Base-by-base conservation (phyloP, 2,329 filamentous ascomycete species). In the Amauroascus verrucosus region DNA sequence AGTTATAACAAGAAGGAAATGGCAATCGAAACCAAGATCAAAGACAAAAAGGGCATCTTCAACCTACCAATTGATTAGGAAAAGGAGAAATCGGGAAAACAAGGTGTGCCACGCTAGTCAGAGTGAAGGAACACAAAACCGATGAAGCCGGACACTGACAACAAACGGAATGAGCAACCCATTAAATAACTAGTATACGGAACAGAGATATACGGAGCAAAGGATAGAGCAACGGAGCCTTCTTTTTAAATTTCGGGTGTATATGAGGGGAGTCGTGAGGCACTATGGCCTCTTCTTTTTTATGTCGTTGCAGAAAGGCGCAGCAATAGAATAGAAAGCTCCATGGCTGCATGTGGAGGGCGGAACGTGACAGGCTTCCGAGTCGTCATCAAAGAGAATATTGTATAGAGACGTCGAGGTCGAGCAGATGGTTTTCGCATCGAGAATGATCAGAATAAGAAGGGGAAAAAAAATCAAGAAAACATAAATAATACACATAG, bases 401-500 rank as follows among this genome's bases (percentile, higher is more conserved):
- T 28, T 49, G 46, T 49, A 38, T 49, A 40, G 46, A 30, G 35
- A 32, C 24, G n/a, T 26, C 7, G 20, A n/a, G 46, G 26, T 47
- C 18, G n/a, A 48, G 18, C 5, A 1, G 13, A 18, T n/a, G 35
- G n/a, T 48, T 13, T 48, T 45, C 13, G 41, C 13, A 9, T 48
- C 46, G 32, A 46, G 28, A 33, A 24, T 33, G 44, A 46, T n/a
- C 8, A 43, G 38, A n/a, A n/a, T n/a, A n/a, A n/a, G n/a, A n/a
- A n/a, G n/a, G n/a, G n/a, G 13, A 13, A 37, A 24, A 8, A 46
- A 35, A n/a, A 22, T 4, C 30, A 38, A 9, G 33, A 26, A 28
- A 45, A 14, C 9, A 53, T 32, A 48, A 37, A 44, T 50, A 43
- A 16, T 49, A 57, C 51, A 56, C 54, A 46, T 47, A 54, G 47